Conservation (phyloP, 371 early-diverging fungal genomes). For the Lichtheimia ramosa region DNA sequence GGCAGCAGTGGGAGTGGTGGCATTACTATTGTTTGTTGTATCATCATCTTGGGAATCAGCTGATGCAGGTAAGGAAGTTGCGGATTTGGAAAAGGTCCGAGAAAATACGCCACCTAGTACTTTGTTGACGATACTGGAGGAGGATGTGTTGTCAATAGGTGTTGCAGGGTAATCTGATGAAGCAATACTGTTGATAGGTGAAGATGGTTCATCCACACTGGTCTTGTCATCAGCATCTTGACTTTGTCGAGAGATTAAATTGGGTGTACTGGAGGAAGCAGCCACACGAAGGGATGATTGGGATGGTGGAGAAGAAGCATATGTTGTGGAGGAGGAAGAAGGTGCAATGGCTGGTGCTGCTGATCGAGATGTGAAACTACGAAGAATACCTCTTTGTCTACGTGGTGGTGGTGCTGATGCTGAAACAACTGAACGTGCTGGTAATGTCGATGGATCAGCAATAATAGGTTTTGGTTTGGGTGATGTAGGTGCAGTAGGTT, state of each 20-base stretch:
- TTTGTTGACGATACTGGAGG: constrained; percentile 27
- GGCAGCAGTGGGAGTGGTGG: neutral
- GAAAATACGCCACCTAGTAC: constrained; percentile 34
- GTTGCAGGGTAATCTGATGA: constrained; percentile 8
- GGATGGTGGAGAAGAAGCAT: neutral
- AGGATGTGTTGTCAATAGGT: constrained; percentile 4
- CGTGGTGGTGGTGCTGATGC: constrained; percentile 11
- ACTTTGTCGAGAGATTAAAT: neutral
- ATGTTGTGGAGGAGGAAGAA: constrained; percentile 4
- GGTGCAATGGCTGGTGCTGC: constrained; percentile 2
- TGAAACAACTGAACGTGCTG: constrained; percentile 24
- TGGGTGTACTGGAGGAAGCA: constrained; percentile 19
- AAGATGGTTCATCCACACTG: constrained; percentile 8
- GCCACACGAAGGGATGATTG: constrained; percentile 1
- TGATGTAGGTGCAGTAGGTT: constrained; percentile 15
- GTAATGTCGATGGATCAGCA: constrained; percentile 32
- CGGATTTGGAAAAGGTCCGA: constrained; percentile 25
- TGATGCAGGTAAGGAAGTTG: constrained; percentile 11
- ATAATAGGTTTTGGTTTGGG: constrained; percentile 43
- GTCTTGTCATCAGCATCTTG: constrained; percentile 3
- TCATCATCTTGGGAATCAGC: neutral
- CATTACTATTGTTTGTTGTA: constrained; percentile 15
- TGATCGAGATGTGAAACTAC: constrained; percentile 40
- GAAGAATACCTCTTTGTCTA: constrained; percentile 26
- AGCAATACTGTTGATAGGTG: constrained; percentile 10